phyloP scores from a whole-genome alignment of 2,329 filamentous ascomycete genomes.

The Plenodomus tracheiphilus region DNA sequence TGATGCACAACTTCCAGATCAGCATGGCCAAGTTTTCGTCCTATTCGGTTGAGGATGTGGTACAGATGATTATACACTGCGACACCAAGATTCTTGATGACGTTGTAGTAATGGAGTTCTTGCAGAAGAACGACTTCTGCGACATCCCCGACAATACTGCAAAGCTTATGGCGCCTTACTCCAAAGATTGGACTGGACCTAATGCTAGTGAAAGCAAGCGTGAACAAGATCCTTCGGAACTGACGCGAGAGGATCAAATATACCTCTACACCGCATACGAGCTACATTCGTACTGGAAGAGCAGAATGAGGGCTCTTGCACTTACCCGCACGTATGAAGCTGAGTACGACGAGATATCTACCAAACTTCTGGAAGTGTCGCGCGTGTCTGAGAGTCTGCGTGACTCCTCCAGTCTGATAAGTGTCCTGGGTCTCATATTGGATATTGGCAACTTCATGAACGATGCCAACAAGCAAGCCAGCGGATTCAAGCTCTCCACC shows the following conservation, averaged over 20 bases:
- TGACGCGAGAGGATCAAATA: conserved; percentile 94
- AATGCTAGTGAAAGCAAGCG: conserved; percentile 76
- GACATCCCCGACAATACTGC: conserved; percentile 87
- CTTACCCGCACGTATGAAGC: conserved; percentile 80
- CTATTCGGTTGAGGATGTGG: conserved; percentile 78
- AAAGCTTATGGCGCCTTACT: conserved; percentile 93
- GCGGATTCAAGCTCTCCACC: conserved; percentile 96
- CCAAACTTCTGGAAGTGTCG: conserved; percentile 84
- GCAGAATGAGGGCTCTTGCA: conserved; percentile 86
- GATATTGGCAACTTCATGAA: conserved; percentile 99
- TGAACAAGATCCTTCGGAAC: conserved; percentile 83
- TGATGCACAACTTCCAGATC: conserved; percentile 64
- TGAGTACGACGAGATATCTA: conserved; percentile 90
- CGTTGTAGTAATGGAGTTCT: conserved; percentile 90
- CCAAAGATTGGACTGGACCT: conserved; percentile 92
- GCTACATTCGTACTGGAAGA: conserved; percentile 98
- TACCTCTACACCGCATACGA: conserved; percentile 93
- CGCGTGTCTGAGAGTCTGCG: conserved; percentile 84
- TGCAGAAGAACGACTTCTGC: conserved; percentile 90
- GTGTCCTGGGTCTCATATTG: conserved; percentile 90
- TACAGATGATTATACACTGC: conserved; percentile 93
- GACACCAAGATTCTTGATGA: conserved; percentile 88
- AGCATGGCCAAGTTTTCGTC: conserved; percentile 92
- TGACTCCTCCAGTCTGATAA: conserved; percentile 92
- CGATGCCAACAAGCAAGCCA: conserved; percentile 96